phyloP scores from a whole-genome alignment of 345 rosid genomes.

The Gossypium raimondii region DNA sequence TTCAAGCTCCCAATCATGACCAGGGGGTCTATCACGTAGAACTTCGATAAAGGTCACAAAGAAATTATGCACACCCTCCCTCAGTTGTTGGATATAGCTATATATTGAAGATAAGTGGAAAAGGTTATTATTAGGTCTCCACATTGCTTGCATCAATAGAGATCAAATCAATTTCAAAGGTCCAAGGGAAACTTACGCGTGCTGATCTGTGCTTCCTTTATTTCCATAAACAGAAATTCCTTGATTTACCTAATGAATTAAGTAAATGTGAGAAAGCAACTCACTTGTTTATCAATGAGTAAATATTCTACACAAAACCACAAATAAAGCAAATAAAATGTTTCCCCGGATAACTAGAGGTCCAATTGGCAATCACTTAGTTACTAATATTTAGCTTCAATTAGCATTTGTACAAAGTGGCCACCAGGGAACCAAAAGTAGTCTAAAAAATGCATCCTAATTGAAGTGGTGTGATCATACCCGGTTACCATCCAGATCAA shows the following conservation, averaged over 20 bases:
- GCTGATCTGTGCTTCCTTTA: conserved; percentile 99
- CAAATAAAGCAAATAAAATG: neutral
- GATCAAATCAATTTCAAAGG: neutral
- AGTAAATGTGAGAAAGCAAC: conserved; percentile 11
- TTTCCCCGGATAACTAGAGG: neutral
- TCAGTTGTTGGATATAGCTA: conserved; percentile 95
- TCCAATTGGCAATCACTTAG: neutral
- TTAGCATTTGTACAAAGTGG: neutral
- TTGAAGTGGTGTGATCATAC: conserved; percentile 33
- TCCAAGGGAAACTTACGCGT: conserved; percentile 65
- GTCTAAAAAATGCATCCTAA: conserved; percentile 10
- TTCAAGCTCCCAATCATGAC: conserved; percentile 99
- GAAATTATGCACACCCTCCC: conserved; percentile 98
- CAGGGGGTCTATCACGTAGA: conserved; percentile 89
- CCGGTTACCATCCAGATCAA: conserved; percentile 87
- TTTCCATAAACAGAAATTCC: conserved; percentile 94
- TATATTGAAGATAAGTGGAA: conserved; percentile 17
- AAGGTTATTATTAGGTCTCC: conserved; percentile 3
- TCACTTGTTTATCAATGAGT: conserved; percentile 1
- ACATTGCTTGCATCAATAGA: neutral
- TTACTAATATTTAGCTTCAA: neutral
- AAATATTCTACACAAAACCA: neutral
- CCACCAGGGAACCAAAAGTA: neutral
- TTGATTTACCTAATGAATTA: conserved; percentile 79
- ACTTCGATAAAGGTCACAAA: conserved; percentile 97